Conservation (phyloP, 768 basidiomycete species). For the Antrodiella citrinella region DNA sequence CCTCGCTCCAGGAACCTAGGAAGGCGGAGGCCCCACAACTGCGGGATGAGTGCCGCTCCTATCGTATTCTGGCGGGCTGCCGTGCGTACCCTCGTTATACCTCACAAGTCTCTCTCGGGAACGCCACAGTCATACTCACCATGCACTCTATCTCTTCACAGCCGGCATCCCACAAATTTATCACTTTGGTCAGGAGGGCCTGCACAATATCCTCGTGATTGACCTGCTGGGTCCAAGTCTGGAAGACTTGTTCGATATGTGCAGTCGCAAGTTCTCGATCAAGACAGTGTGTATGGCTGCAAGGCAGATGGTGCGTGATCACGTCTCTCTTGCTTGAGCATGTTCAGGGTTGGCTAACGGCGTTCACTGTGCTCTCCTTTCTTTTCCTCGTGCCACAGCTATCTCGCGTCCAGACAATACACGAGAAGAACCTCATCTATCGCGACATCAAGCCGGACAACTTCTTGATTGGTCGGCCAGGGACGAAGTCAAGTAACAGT, state of each 20-base stretch:
- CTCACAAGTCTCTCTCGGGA: not conserved
- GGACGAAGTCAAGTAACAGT: conserved; percentile 86
- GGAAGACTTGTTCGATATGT: conserved; percentile 99
- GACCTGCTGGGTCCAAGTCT: conserved; percentile 94
- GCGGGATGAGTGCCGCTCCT: conserved; percentile 96
- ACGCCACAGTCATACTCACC: conserved; percentile 2
- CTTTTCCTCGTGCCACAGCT: conserved; percentile 41
- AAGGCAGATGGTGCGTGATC: conserved; percentile 75
- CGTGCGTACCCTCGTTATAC: conserved; percentile 35
- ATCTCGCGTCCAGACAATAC: conserved; percentile 92
- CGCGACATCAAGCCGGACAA: conserved; percentile 99
- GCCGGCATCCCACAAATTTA: conserved; percentile 98
- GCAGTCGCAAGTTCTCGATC: conserved; percentile 92
- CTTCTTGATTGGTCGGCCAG: conserved; percentile 92
- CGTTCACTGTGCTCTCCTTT: conserved; percentile 2
- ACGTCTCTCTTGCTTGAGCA: not conserved
- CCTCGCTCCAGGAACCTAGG: conserved; percentile 61
- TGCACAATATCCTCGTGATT: conserved; percentile 98
- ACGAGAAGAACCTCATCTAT: conserved; percentile 99
- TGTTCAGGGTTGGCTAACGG: not conserved
- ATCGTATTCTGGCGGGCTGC: conserved; percentile 84
- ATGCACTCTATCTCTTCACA: too few relatives aligned
- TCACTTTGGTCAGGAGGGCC: conserved; percentile 97
- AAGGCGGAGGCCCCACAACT: conserved; percentile 97
- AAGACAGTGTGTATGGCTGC: conserved; percentile 99